Conservation (phyloP, 371 early-diverging fungal genomes). For the Mucor sp. region DNA sequence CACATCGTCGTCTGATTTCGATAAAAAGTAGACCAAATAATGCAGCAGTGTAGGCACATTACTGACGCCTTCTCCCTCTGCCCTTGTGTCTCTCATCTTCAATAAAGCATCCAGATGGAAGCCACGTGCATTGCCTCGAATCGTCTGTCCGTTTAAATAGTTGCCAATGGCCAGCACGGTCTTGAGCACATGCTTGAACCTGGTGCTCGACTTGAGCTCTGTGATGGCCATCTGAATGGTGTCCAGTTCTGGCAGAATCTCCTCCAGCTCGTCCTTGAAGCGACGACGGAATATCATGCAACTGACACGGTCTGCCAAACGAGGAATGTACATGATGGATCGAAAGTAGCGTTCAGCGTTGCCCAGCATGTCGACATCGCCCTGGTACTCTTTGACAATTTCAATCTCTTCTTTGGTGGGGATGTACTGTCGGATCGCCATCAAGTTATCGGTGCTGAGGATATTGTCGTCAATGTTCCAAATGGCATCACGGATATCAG, state of each 20-base stretch:
- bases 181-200: slow-evolving; percentile 65
- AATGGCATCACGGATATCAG: slow-evolving; percentile 69
- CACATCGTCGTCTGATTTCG: slow-evolving; percentile 60
- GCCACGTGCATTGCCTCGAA: slow-evolving; percentile 83
- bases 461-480: slow-evolving; percentile 66
- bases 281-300: slow-evolving; percentile 75
- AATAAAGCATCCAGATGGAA: slow-evolving; percentile 75
- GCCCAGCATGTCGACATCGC: slow-evolving; percentile 64
- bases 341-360: slow-evolving; percentile 70
- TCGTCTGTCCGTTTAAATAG: slow-evolving; percentile 75
- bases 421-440: slow-evolving; percentile 60
- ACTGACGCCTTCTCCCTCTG: slow-evolving; percentile 57
- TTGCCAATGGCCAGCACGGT: slow-evolving; percentile 81
- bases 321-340: slow-evolving; percentile 71
- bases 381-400: slow-evolving; percentile 65
- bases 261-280: slow-evolving; percentile 72
- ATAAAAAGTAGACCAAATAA: slow-evolving; percentile 68
- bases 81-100: slow-evolving; percentile 73
- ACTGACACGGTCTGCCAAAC: slow-evolving; percentile 68
- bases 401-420: slow-evolving; percentile 71
- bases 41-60: slow-evolving; percentile 74
- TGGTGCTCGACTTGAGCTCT: slow-evolving; percentile 31
- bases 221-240: slow-evolving; percentile 33
- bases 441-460: slow-evolving; percentile 58
- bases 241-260: slow-evolving; percentile 56